Percentiles rank a stretch among this genome's conserved stretches.
Evolutionary conservation across 176 grass and related monocot genomes (phyloP).

Genomic region (Triticum monococcum): DNA sequence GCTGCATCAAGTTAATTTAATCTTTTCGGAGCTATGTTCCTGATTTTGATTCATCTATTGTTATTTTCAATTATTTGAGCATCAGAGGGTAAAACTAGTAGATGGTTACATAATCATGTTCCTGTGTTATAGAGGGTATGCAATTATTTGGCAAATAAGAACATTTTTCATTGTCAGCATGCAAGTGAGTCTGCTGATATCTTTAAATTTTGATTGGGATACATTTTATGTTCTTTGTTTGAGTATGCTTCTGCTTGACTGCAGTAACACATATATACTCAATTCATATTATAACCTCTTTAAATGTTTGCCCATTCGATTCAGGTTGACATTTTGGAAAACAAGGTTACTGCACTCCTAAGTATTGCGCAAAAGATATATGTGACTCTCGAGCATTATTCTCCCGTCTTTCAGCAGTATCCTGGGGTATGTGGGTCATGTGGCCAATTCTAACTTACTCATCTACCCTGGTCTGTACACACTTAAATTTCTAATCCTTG

Average conservation of each 20-base stretch:
- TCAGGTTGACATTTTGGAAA: conserved; percentile 77
- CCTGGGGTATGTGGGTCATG: conserved; percentile 65
- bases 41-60: neutral
- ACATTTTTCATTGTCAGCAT: neutral
- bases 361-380: conserved; percentile 91
- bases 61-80: neutral
- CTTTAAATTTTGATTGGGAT: conserved; percentile 11
- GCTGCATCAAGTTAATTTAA: conserved; percentile 5
- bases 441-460: conserved; percentile 18
- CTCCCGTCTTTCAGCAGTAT: conserved; percentile 81
- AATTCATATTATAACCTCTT: neutral
- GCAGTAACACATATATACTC: conserved; percentile 1
- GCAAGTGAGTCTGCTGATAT: conserved; percentile 12
- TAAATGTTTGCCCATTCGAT: conserved; percentile 24
- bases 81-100: neutral
- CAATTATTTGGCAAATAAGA: neutral
- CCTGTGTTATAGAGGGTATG: neutral
- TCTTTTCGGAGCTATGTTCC: neutral
- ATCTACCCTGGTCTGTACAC: neutral
- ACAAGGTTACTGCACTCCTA: conserved; percentile 78
- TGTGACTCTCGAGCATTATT: conserved; percentile 78
- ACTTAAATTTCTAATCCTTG: conserved; percentile 10
- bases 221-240: neutral
- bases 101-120: neutral
- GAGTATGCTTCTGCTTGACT: neutral